These are phyloP conservation scores for Calendula officinalis DNA, from an alignment of 129 eudicot species.

Conservation along the genomic window DNA sequence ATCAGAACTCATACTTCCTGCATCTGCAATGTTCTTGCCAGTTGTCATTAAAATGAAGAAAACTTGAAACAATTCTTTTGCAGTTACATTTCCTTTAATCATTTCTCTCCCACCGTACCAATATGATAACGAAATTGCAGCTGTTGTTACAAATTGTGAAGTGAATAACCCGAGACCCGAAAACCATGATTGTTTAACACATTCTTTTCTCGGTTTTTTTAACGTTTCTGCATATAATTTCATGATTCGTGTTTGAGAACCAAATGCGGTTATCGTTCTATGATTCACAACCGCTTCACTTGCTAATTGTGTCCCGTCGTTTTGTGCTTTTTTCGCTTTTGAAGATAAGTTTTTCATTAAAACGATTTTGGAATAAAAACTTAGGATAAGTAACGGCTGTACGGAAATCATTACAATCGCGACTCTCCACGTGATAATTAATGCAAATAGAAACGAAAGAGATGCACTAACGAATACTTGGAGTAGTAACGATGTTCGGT, in stretches of 20 bases:
- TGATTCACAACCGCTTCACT: conserved; percentile 85
- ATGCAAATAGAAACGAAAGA: conserved; percentile 50
- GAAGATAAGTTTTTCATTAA: conserved; percentile 58
- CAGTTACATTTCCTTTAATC: conserved; percentile 40
- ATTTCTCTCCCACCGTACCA: conserved; percentile 88
- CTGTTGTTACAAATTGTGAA: conserved; percentile 70
- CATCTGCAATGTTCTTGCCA: conserved; percentile 80
- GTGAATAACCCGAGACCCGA: conserved; percentile 54
- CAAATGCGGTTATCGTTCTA: conserved; percentile 72
- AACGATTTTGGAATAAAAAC: conserved; percentile 60
- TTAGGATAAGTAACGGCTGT: conserved; percentile 58
- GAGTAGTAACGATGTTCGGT: conserved; percentile 62
- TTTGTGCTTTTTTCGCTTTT: conserved; percentile 61
- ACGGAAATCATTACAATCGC: conserved; percentile 61
- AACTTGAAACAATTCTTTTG: conserved; percentile 66
- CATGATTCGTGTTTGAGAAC: conserved; percentile 62
- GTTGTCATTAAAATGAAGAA: conserved; percentile 84
- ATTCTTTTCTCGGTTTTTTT: conserved; percentile 50
- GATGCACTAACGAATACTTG: conserved; percentile 62
- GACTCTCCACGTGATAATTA: conserved; percentile 61
- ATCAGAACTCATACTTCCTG: conserved; percentile 84
- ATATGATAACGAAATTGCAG: conserved; percentile 53
- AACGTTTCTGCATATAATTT: conserved; percentile 47
- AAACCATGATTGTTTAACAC: conserved; percentile 66
- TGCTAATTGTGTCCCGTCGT: conserved; percentile 73